Conservation (phyloP, 306 rosid species). For the Crotalaria pallida region DNA sequence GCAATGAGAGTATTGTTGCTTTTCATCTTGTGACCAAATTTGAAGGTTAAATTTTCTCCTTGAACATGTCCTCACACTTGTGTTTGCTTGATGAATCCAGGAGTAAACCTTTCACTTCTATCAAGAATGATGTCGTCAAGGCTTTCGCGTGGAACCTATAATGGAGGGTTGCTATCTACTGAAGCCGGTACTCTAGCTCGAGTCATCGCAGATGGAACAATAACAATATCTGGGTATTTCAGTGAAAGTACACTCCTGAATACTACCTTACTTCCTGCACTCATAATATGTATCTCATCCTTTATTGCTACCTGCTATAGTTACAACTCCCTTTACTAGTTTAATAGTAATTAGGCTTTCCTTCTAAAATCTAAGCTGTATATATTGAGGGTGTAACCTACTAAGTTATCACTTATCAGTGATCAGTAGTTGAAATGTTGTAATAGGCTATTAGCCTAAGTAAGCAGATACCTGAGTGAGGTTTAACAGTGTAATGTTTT, state of each 20-base stretch:
- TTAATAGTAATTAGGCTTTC: neutral
- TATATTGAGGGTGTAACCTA: constrained; percentile 12
- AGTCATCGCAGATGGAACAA: constrained; percentile 81
- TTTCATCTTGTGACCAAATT: neutral
- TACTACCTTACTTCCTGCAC: constrained; percentile 64
- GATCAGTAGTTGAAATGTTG: neutral
- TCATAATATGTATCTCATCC: constrained; percentile 62
- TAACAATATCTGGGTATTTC: constrained; percentile 65
- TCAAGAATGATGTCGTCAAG: constrained; percentile 81
- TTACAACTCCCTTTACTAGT: constrained; percentile 81
- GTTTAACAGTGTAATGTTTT: neutral
- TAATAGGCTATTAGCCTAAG: neutral
- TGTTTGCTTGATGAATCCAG: constrained; percentile 35
- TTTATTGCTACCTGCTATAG: constrained; percentile 65
- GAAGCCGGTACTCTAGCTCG: constrained; percentile 93
- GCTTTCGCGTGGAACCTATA: constrained; percentile 76
- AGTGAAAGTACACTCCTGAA: constrained; percentile 59
- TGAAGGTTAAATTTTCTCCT: constrained; percentile 2
- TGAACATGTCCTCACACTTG: neutral
- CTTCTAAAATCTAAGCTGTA: constrained; percentile 2
- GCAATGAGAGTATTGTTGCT: neutral
- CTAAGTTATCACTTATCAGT: neutral
- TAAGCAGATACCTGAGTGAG: neutral
- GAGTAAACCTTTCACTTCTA: constrained; percentile 79
- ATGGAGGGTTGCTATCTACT: constrained; percentile 79